Conservation (phyloP, 495 filamentous ascomycete species). For the Penicilliopsis zonata region DNA sequence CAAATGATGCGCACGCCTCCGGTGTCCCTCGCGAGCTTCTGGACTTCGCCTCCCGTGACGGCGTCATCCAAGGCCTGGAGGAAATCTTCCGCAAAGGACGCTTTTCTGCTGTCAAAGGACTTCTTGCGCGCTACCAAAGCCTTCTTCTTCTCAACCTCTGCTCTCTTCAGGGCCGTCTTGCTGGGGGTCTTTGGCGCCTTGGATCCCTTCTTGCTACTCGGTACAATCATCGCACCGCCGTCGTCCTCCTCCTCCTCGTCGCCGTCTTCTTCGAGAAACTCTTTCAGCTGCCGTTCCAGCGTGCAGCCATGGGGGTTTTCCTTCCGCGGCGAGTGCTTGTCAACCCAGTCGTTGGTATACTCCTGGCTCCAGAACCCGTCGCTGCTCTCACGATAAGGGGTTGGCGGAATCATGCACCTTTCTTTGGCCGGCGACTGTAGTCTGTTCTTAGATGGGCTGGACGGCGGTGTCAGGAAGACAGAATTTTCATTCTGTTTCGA, state of each 20-base stretch:
- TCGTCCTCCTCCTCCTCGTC: slow-evolving; percentile 2
- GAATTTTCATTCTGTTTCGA: slow-evolving; percentile 6
- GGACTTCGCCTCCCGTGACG: slow-evolving; percentile 52
- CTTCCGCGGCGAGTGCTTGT: slow-evolving; percentile 61
- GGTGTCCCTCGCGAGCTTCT: slow-evolving; percentile 43
- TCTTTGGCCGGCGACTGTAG: slow-evolving; percentile 42
- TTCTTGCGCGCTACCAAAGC: slow-evolving; percentile 37
- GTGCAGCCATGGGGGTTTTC: slow-evolving; percentile 9
- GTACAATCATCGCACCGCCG: slow-evolving; percentile 3
- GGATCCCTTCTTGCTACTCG: neutral
- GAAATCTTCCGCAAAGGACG: slow-evolving; percentile 54
- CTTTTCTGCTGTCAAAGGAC: slow-evolving; percentile 55
- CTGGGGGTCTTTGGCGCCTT: slow-evolving; percentile 22
- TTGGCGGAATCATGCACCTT: slow-evolving; percentile 34
- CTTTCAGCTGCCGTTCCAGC: slow-evolving; percentile 15
- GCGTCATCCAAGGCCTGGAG: slow-evolving; percentile 58
- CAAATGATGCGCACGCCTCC: slow-evolving; percentile 73
- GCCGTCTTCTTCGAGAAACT: slow-evolving; percentile 20
- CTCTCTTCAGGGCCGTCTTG: slow-evolving; percentile 34
- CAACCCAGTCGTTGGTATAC: slow-evolving; percentile 69
- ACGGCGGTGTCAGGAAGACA: slow-evolving; percentile 27
- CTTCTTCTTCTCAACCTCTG: slow-evolving; percentile 26
- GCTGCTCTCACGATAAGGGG: slow-evolving; percentile 51
- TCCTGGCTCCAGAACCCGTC: slow-evolving; percentile 77
- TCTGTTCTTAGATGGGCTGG: slow-evolving; percentile 28